These are phyloP conservation scores for Hydnomerulius pinastri DNA, from an alignment of 768 basidiomycete genomes.

Conservation along the genomic window DNA sequence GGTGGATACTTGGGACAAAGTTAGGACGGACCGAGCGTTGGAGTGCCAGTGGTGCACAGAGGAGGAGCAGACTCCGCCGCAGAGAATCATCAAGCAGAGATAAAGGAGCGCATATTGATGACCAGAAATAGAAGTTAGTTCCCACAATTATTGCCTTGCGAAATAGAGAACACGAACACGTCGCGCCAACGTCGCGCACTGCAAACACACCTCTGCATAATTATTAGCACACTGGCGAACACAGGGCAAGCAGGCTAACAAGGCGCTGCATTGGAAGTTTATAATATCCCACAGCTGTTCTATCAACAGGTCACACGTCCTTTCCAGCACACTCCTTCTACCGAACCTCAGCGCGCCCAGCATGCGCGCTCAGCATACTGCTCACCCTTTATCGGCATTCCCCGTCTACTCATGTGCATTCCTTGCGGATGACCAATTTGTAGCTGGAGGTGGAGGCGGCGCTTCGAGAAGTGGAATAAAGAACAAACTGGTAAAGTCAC, in stretches of 20 bases:
- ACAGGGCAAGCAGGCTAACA: not conserved
- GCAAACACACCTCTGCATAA: not conserved
- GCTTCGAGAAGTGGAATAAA: conserved; percentile 85
- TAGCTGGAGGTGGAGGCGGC: conserved; percentile 91
- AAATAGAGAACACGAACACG: conserved; percentile 1
- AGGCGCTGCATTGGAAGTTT: not conserved
- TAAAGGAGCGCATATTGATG: no score
- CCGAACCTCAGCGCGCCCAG: not conserved
- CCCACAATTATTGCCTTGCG: conserved; percentile 13
- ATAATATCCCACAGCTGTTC: conserved; percentile 3
- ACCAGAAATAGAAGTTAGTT: conserved; percentile 18
- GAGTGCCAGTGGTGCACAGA: not conserved
- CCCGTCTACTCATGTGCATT: conserved; percentile 90
- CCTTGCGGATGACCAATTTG: conserved; percentile 64
- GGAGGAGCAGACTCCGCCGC: no score
- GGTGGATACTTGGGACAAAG: not conserved
- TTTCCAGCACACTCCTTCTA: not conserved
- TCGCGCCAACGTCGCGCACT: not conserved
- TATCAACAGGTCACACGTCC: not conserved
- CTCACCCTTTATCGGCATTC: conserved; percentile 77
- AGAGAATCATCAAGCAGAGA: no score
- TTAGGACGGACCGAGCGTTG: not conserved
- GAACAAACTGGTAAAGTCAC: conserved; percentile 75
- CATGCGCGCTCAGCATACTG: conserved; percentile 82
- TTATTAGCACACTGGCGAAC: no score